Evolutionary conservation across 2,329 filamentous ascomycete species (phyloP).

Genomic region (Fusarium denticulatum): DNA sequence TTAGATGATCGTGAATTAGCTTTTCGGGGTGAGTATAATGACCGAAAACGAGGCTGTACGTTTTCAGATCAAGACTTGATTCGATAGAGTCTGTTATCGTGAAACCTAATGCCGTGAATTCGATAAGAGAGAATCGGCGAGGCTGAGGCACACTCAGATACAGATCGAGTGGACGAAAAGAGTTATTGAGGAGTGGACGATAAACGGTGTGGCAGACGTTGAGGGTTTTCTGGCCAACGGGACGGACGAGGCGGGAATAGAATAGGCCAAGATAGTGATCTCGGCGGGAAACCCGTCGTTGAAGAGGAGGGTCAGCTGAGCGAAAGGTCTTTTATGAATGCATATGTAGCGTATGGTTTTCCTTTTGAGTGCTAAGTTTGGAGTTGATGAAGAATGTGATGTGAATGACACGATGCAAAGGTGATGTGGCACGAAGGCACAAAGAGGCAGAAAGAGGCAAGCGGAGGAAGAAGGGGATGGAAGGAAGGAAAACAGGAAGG

Average conservation of each 20-base stretch:
- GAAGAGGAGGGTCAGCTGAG: slow-evolving; percentile 30
- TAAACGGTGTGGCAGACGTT: slow-evolving; percentile 17
- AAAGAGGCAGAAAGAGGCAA: slow-evolving; percentile 3
- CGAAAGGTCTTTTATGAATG: slow-evolving; percentile 16
- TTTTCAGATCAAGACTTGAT: background rate
- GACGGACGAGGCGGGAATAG: slow-evolving; percentile 23
- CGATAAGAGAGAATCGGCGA: background rate
- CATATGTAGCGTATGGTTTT: slow-evolving; percentile 18
- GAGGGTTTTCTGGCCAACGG: slow-evolving; percentile 19
- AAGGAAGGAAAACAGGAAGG: slow-evolving; percentile 8
- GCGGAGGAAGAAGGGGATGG: slow-evolving; percentile 1
- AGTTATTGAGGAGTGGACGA: background rate
- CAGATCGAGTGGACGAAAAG: slow-evolving; percentile 12
- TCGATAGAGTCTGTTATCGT: slow-evolving; percentile 18
- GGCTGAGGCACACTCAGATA: slow-evolving; percentile 11
- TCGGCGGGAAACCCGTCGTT: slow-evolving; percentile 22
- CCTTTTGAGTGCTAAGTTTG: slow-evolving; percentile 12
- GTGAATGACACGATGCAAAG: slow-evolving; percentile 3
- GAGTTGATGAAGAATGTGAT: slow-evolving; percentile 18
- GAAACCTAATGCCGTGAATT: slow-evolving; percentile 19
- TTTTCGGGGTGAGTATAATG: background rate
- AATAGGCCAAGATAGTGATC: slow-evolving; percentile 10
- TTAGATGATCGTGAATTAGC: slow-evolving; percentile 18
- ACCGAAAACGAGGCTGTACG: slow-evolving; percentile 11
- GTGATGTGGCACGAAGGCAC: background rate